Percentiles rank a stretch among this genome's conserved stretches.
These are phyloP conservation scores for Boletus fagicola DNA, from an alignment of 768 basidiomycete genomes.

Conservation along the genomic window DNA sequence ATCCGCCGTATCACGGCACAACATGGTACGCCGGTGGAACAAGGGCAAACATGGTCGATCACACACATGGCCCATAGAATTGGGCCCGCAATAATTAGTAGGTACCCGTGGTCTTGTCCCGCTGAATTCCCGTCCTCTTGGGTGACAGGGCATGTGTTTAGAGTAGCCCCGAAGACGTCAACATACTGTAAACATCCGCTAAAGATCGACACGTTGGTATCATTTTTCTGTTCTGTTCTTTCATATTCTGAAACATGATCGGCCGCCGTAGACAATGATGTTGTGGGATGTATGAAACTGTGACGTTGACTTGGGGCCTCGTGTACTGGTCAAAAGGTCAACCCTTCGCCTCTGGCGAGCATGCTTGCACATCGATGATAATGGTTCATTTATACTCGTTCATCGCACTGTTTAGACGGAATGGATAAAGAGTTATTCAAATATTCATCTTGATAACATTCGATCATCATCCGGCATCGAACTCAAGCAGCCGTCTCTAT, in stretches of 20 bases:
- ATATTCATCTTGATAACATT: neutral
- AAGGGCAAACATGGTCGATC: neutral
- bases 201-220: neutral
- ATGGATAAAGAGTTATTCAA: neutral
- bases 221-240: neutral
- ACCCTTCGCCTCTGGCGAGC: slow-evolving; percentile 1
- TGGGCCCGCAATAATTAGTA: neutral
- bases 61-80: neutral
- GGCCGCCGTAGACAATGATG: neutral
- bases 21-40: neutral
- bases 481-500: neutral
- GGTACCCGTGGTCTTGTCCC: neutral
- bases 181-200: neutral
- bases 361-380: slow-evolving; percentile 8
- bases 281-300: neutral
- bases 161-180: neutral
- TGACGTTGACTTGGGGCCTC: neutral
- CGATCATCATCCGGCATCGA: neutral
- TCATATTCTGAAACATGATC: neutral
- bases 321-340: neutral
- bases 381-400: neutral
- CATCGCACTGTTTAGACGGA: neutral
- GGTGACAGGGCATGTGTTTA: neutral
- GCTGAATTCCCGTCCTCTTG: neutral
- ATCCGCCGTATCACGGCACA: neutral